Conservation (phyloP, 2,329 filamentous ascomycete genomes). For the Talaromyces amestolkiae region DNA sequence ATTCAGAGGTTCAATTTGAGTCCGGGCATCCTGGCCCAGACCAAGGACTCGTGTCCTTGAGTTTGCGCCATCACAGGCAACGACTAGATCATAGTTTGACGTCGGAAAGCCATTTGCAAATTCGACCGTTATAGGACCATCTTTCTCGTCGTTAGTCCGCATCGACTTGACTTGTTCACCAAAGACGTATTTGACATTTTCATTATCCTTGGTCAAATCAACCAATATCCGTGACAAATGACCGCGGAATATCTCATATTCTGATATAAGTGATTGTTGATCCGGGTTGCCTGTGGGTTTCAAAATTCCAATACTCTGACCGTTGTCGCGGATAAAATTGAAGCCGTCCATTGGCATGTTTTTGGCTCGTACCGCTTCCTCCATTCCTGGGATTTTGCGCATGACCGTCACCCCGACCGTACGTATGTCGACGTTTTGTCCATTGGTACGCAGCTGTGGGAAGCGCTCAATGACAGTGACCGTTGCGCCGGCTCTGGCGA, state of each 20-base stretch:
- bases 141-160: background rate
- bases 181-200: background rate
- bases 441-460: conserved; percentile 45
- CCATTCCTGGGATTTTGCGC: conserved; percentile 51
- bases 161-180: background rate
- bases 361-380: conserved; percentile 26
- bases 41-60: background rate
- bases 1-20: background rate
- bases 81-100: background rate
- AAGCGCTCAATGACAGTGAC: conserved; percentile 47
- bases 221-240: background rate
- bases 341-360: background rate
- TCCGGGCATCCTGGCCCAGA: background rate
- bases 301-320: background rate
- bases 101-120: background rate
- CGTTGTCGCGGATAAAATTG: background rate
- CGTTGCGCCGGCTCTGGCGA: conserved; percentile 41
- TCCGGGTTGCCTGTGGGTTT: background rate
- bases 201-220: background rate
- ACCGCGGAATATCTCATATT: background rate
- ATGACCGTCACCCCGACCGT: conserved; percentile 53
- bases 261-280: background rate
- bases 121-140: background rate
- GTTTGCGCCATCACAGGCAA: background rate
- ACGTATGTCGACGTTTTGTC: conserved; percentile 56